Evolutionary conservation across 1,284 basidiomycete genomes (phyloP), one percentile per base, ranked within the genome.

Genomic region (Ganoderma meredithae): DNA sequence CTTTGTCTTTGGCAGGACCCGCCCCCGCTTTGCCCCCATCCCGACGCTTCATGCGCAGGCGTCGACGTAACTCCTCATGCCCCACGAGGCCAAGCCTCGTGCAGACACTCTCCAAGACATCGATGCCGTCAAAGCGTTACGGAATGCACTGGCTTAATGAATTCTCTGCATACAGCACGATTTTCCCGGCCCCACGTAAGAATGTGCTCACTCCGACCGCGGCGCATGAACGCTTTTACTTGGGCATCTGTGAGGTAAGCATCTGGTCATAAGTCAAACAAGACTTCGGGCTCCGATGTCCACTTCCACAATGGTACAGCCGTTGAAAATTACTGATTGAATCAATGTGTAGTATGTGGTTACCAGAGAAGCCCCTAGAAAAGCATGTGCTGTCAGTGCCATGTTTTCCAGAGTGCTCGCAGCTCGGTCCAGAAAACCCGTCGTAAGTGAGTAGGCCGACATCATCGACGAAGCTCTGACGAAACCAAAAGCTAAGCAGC

Each of bases 161-260:
- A 49, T 31, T 55, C 10, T 1, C 31, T 55, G 31, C 27, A 33
- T 8, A 36, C 39, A 39, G 19, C 15, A n/a, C n/a, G n/a, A n/a
- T n/a, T 56, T 39, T 36, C 3, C 47, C 47, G 9, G 47, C 47
- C 47, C 47, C 22, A 25, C 43, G 43, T 44, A n/a, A 36, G 33
- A 8, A 9, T 36, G 36, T 22, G 22, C 47, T 12, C 47, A 25
- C 22, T 25, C 47, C 10, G 22, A 8, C n/a, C n/a, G 7, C n/a
- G 22, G 47, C 47, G 47, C 47, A 19, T 49, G 22, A 49, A 49
- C 22, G 10, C 3, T 49, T 49, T 8, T 49, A 8, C 55, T 22
- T 10, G n/a, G 3, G 33, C 31, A n/a, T 31, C 27, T 31, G 33
- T 60, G 58, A 60, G 58, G 58, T 60, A 60, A 60, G 58, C 58